Percentiles rank a stretch among this genome's conserved stretches.
These are phyloP conservation scores for Collybia nuda DNA, from an alignment of 768 basidiomycete species.

Conservation along the genomic window DNA sequence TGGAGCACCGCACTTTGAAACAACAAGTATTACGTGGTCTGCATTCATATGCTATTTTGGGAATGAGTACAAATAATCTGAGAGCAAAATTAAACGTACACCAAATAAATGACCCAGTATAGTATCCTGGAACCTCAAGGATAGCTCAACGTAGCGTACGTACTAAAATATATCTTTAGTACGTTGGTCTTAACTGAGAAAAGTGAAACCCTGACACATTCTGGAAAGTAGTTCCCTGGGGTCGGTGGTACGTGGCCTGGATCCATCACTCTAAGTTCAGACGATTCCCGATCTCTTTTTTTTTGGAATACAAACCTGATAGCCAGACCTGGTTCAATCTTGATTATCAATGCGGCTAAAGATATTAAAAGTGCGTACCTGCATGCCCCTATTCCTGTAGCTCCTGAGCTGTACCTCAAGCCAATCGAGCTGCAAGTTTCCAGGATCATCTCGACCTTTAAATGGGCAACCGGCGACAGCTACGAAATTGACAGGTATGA, in stretches of 20 bases:
- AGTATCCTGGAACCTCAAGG: constrained; percentile 84
- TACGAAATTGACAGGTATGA: constrained; percentile 26
- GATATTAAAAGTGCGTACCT: constrained; percentile 44
- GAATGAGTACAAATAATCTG: constrained; percentile 13
- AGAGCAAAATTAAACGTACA: constrained; percentile 41
- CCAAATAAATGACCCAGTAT: constrained; percentile 85
- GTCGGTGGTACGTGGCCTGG: constrained; percentile 87
- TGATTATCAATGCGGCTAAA: not conserved
- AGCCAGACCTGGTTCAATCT: constrained; percentile 39
- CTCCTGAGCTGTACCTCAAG: constrained; percentile 77
- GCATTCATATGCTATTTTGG: constrained; percentile 73
- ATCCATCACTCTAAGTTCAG: constrained; percentile 7
- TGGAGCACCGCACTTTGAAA: constrained; percentile 7
- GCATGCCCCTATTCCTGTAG: constrained; percentile 70
- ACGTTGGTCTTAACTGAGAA: constrained; percentile 7
- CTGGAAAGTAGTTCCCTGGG: constrained; percentile 76
- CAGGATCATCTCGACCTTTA: constrained; percentile 71
- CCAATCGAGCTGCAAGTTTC: constrained; percentile 88
- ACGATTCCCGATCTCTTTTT: not conserved
- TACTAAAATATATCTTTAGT: constrained; percentile 36
- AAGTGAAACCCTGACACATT: constrained; percentile 61
- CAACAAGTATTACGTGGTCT: constrained; percentile 58
- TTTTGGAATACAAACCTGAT: constrained; percentile 30
- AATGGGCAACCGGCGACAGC: constrained; percentile 77
- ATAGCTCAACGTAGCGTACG: constrained; percentile 68